Evolutionary conservation across 2,329 filamentous ascomycete genomes (phyloP).

Genomic region (Epichloe baconii): DNA sequence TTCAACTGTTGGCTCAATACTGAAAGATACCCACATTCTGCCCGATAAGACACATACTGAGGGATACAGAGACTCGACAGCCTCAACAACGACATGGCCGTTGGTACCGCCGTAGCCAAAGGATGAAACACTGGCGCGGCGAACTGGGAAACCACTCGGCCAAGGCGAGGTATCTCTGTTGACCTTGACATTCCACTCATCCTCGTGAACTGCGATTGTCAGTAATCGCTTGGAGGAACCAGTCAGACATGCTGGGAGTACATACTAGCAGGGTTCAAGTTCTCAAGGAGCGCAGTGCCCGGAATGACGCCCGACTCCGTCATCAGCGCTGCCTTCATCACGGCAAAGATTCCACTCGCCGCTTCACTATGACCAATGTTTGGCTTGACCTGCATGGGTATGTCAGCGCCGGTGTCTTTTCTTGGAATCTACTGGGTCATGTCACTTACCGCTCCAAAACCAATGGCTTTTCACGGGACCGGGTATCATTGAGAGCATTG

Average conservation of each 20-base stretch:
- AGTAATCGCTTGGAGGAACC: no score
- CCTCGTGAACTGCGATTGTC: no score
- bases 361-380: conserved; percentile 15
- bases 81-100: conserved; percentile 6
- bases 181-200: background rate
- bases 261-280: conserved; percentile 1
- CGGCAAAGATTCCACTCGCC: conserved; percentile 12
- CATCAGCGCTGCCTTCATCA: conserved; percentile 15
- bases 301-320: conserved; percentile 15
- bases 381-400: background rate
- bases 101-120: conserved; percentile 7
- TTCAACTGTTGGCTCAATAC: no score
- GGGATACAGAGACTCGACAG: background rate
- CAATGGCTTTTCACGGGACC: no score
- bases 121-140: background rate
- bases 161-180: background rate
- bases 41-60: no score
- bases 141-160: background rate
- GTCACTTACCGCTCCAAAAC: no score
- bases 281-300: background rate
- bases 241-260: no score
- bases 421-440: no score
- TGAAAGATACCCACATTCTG: no score
- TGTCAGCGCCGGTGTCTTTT: no score
- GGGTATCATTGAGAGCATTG: conserved; percentile 19